These are phyloP conservation scores for Lecanosticta acicola DNA, from an alignment of 2,329 filamentous ascomycete genomes.

Conservation along the genomic window DNA sequence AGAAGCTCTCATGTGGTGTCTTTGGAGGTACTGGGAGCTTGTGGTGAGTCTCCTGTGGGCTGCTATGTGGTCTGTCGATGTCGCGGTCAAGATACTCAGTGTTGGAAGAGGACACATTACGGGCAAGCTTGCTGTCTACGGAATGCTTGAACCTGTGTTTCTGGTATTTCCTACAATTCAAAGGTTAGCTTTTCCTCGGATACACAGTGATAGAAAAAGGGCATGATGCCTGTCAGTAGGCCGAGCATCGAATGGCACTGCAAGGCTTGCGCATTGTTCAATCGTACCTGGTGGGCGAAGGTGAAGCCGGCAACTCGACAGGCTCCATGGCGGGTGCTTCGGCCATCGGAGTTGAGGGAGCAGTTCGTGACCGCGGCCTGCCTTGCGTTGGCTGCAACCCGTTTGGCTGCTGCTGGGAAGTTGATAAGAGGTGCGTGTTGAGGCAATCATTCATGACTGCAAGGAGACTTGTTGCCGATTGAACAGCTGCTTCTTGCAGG, in stretches of 20 bases:
- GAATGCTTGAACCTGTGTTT: slow-evolving; percentile 1
- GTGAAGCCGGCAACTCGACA: slow-evolving; percentile 28
- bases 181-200: no score
- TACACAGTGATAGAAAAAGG: no score
- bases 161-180: slow-evolving; percentile 1
- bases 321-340: slow-evolving; percentile 22
- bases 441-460: slow-evolving; percentile 41
- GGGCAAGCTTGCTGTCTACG: slow-evolving; percentile 4
- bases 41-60: slow-evolving; percentile 18
- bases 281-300: background rate
- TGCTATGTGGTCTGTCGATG: slow-evolving; percentile 20
- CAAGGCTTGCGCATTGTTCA: no score
- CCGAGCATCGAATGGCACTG: no score
- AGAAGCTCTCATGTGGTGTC: slow-evolving; percentile 7
- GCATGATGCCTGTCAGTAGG: no score
- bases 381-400: slow-evolving; percentile 34
- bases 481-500: slow-evolving; percentile 30
- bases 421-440: slow-evolving; percentile 34
- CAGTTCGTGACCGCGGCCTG: slow-evolving; percentile 37
- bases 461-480: slow-evolving; percentile 34
- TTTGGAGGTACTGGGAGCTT: background rate
- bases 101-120: slow-evolving; percentile 1
- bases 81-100: slow-evolving; percentile 4
- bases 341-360: slow-evolving; percentile 35
- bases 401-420: slow-evolving; percentile 24